Evolutionary conservation across 345 rosid genomes (phyloP).

Genomic region (Murraya paniculata): DNA sequence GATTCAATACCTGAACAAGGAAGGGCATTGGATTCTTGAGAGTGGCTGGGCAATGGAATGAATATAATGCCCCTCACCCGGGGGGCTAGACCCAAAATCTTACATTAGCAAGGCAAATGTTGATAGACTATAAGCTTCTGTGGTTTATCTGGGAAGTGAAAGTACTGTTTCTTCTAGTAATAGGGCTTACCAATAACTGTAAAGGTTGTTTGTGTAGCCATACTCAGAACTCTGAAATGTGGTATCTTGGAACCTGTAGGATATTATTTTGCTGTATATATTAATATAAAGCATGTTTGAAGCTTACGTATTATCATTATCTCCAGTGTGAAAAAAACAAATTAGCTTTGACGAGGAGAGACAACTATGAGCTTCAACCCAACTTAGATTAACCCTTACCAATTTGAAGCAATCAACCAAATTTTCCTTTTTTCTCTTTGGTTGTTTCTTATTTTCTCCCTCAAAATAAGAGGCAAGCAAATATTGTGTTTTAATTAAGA

Average conservation of each 20-base stretch:
- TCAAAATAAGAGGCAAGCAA: neutral
- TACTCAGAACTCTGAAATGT: neutral
- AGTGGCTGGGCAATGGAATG: neutral
- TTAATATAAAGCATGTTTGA: neutral
- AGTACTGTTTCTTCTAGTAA: neutral
- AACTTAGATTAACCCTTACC: no score
- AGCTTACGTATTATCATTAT: no score
- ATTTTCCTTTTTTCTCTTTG: no score
- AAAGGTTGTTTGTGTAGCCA: neutral
- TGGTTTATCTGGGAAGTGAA: neutral
- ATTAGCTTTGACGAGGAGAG: no score
- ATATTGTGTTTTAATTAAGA: no score
- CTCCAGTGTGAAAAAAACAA: no score
- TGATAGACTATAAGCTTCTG: neutral
- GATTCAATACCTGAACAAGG: neutral
- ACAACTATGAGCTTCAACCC: no score
- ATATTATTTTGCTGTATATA: neutral
- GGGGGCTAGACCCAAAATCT: neutral
- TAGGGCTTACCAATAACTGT: neutral
- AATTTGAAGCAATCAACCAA: no score
- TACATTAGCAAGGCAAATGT: neutral
- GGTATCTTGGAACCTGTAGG: neutral
- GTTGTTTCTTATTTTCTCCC: neutral
- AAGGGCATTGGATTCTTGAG: constrained; percentile 1
- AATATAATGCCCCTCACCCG: neutral